A percentile compares a stretch with the other conserved stretches of the same genome.
Conservation (phyloP, 2,329 filamentous ascomycete genomes). For the Neofusicoccum cordaticola region DNA sequence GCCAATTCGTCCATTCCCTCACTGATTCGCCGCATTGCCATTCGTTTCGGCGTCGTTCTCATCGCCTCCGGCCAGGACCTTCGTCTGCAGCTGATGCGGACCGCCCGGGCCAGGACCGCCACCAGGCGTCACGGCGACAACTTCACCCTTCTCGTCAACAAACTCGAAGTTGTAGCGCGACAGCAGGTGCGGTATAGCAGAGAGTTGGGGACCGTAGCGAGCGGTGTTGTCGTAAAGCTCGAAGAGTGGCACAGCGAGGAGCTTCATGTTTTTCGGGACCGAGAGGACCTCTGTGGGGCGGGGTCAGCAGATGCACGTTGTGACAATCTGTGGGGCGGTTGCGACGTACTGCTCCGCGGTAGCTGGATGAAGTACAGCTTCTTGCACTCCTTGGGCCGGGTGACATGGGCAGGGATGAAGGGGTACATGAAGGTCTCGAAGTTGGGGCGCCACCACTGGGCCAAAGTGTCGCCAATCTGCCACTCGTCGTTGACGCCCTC, state of each 20-base stretch:
- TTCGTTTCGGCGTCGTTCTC: slow-evolving; percentile 7
- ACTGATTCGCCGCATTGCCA: neutral
- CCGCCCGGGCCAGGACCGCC: slow-evolving; percentile 45
- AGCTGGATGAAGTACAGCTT: slow-evolving; percentile 97
- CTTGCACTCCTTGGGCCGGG: slow-evolving; percentile 96
- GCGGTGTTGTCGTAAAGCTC: slow-evolving; percentile 98
- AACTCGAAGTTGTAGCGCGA: slow-evolving; percentile 98
- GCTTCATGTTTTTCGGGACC: slow-evolving; percentile 99
- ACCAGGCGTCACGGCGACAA: slow-evolving; percentile 81
- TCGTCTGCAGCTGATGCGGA: slow-evolving; percentile 28
- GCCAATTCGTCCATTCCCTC: neutral
- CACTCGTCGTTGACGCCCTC: slow-evolving; percentile 90
- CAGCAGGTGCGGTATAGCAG: slow-evolving; percentile 90
- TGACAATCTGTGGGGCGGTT: too few species aligned
- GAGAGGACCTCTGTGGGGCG: slow-evolving; percentile 73
- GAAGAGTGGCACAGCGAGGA: slow-evolving; percentile 92
- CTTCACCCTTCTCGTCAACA: slow-evolving; percentile 85
- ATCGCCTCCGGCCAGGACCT: slow-evolving; percentile 32
- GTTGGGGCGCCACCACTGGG: slow-evolving; percentile 98
- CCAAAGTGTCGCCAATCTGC: slow-evolving; percentile 90
- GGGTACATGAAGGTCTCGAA: slow-evolving; percentile 99
- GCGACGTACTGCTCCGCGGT: slow-evolving; percentile 75
- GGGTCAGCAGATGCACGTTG: slow-evolving; percentile 19
- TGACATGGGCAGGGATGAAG: slow-evolving; percentile 93
- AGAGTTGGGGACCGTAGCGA: slow-evolving; percentile 91